A percentile compares a stretch with the other conserved stretches of the same genome.
These are phyloP conservation scores for Starmerella vaccinii DNA, from an alignment of 805 yeast genomes.

Conservation along the genomic window DNA sequence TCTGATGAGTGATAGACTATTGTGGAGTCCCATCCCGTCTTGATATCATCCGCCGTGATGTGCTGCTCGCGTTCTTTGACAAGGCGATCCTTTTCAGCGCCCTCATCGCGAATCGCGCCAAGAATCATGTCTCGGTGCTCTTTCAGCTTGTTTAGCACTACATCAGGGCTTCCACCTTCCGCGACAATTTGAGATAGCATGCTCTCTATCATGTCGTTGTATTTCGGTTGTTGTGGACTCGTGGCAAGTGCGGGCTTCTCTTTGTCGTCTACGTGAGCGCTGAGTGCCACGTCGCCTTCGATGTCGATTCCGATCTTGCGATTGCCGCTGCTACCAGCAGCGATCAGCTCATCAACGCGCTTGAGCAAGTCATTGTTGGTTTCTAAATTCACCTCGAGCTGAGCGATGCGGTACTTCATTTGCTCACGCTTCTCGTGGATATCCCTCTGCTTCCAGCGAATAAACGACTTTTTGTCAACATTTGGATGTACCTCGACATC, in stretches of 20 bases:
- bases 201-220: constrained; percentile 88
- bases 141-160: constrained; percentile 33
- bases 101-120: constrained; percentile 56
- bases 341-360: constrained; percentile 58
- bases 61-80: constrained; percentile 60
- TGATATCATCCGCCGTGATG: constrained; percentile 83
- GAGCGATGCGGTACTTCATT: constrained; percentile 65
- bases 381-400: constrained; percentile 62
- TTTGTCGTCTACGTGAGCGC: constrained; percentile 27
- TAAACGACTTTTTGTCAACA: constrained; percentile 86
- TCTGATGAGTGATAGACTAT: constrained; percentile 41
- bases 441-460: constrained; percentile 93
- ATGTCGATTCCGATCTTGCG: constrained; percentile 24
- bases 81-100: constrained; percentile 54
- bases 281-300: constrained; percentile 23
- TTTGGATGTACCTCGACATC: constrained; percentile 97
- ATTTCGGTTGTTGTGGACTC: constrained; percentile 38
- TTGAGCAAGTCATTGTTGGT: constrained; percentile 69
- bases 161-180: constrained; percentile 40
- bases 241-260: constrained; percentile 25
- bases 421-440: constrained; percentile 87
- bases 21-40: constrained; percentile 83
- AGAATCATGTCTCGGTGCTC: constrained; percentile 45
- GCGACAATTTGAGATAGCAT: constrained; percentile 64
- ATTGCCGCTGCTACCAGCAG: constrained; percentile 32